A percentile compares a stretch with the other conserved stretches of the same genome.
These are phyloP conservation scores for Ilyonectria robusta DNA, from an alignment of 2,329 filamentous ascomycete genomes.

Conservation along the genomic window DNA sequence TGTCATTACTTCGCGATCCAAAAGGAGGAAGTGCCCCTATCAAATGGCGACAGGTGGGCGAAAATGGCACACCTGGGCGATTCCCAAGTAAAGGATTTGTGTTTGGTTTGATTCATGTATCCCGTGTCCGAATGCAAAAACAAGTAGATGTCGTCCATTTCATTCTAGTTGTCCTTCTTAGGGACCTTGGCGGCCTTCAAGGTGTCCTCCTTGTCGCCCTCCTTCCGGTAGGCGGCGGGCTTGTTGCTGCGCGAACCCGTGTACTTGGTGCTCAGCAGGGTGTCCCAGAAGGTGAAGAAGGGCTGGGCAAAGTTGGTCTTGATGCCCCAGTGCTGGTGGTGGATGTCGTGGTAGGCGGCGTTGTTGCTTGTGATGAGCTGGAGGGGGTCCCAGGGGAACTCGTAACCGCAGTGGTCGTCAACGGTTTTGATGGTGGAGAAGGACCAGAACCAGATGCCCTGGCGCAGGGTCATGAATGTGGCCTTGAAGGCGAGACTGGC, in stretches of 20 bases:
- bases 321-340: conserved; percentile 99
- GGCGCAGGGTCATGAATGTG: conserved; percentile 85
- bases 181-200: conserved; percentile 32
- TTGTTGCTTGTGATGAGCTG: conserved; percentile 96
- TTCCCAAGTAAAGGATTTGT: conserved; percentile 28
- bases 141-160: conserved; percentile 40
- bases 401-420: conserved; percentile 96
- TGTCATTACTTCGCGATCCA: conserved; percentile 40
- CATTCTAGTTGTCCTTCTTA: conserved; percentile 32
- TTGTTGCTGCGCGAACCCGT: conserved; percentile 69
- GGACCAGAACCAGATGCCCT: conserved; percentile 91
- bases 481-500: conserved; percentile 87
- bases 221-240: conserved; percentile 53
- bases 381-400: conserved; percentile 94
- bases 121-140: conserved; percentile 38
- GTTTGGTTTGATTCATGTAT: conserved; percentile 39
- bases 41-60: conserved; percentile 24
- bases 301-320: conserved; percentile 94
- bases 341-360: conserved; percentile 96
- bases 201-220: conserved; percentile 41
- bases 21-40: conserved; percentile 30
- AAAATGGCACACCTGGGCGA: conserved; percentile 39
- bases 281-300: conserved; percentile 97
- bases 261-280: conserved; percentile 86
- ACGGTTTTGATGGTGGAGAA: conserved; percentile 95